Evolutionary conservation across 1,284 basidiomycete species (phyloP), one percentile per base, ranked within the genome.

Genomic region (Thecaphora thlaspeos): DNA sequence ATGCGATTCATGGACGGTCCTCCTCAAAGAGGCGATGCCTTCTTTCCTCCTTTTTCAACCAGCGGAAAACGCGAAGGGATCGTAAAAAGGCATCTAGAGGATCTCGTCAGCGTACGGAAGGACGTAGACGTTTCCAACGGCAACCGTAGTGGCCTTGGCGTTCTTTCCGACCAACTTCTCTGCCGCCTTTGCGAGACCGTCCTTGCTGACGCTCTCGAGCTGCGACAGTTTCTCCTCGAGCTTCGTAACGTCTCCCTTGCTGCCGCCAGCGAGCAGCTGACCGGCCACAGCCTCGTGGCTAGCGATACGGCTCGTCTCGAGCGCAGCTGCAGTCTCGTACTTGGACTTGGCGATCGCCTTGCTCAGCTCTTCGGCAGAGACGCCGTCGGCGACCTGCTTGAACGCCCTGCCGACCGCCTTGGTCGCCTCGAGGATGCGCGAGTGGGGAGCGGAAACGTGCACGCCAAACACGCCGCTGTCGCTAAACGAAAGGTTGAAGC

Each of bases 101-200:
- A 72, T 56, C 60, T 76, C 71, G 51, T 76, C 75, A 14, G 70
- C 75, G 50, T 76, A 77, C 19, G 75, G 75, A 12, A 77, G 63
- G 44, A 55, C 39, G 59, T 73, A 63, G 23, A 77, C 66, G 44
- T 75, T 58, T 44, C 75, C 75, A 8, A 77, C 67, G 12, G 68
- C 75, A 5, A 75, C 71, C 11, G 72, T 61, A 18, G 75, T 75
- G 10, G 75, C 63, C 66, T 72, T 76, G 68, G 56, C 65, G 71
- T 74, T 75, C 26, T 28, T 28, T 5, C 26, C 26, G 52, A 77
- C 68, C 23, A 72, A 46, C 53, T 70, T 68, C 43, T 64, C 66
- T 15, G 64, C 74, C 4, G 58, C 62, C 4, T 50, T 58, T 18
- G 58, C 48, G 18, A 77, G 55, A 42, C 58, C 55, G 19, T 30